Evolutionary conservation across 371 early-diverging fungal species (phyloP).

Genomic region (Rhizopus stolonifer): DNA sequence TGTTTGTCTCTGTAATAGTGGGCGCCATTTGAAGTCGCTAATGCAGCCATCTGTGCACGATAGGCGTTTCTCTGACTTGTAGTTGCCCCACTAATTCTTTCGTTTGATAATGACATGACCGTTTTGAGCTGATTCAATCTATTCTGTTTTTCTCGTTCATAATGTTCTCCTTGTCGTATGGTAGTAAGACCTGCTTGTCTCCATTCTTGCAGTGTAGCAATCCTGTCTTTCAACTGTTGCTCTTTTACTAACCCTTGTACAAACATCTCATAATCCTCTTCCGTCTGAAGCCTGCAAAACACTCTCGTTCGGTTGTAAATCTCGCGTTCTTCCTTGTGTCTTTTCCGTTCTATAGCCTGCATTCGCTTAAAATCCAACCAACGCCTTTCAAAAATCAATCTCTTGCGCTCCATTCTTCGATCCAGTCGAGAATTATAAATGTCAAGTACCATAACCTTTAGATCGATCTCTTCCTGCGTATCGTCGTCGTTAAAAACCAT

Average conservation of each 20-base stretch:
- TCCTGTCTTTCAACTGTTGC: conserved; percentile 68
- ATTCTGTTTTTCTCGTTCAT: conserved; percentile 62
- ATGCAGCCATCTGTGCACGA: conserved; percentile 26
- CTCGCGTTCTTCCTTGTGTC: conserved; percentile 85
- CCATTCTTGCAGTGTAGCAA: conserved; percentile 87
- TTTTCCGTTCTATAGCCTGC: conserved; percentile 75
- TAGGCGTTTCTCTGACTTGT: conserved; percentile 21
- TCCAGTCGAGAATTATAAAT: conserved; percentile 90
- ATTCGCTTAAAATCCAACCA: conserved; percentile 86
- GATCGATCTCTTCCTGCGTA: conserved; percentile 80
- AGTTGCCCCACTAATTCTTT: conserved; percentile 26
- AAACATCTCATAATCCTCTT: conserved; percentile 80
- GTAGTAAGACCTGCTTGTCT: conserved; percentile 85
- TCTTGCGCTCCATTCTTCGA: conserved; percentile 81
- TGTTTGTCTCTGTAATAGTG: conserved; percentile 35
- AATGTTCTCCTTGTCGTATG: conserved; percentile 71
- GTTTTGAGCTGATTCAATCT: conserved; percentile 42
- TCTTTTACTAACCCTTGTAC: conserved; percentile 81
- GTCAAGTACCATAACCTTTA: conserved; percentile 90
- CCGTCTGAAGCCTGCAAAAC: conserved; percentile 86
- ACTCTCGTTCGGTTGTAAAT: conserved; percentile 76
- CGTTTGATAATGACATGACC: conserved; percentile 37
- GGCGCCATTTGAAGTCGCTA: conserved; percentile 23
- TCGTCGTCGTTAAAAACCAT: conserved; percentile 90
- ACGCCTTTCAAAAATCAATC: conserved; percentile 83